Percentiles rank a stretch among this genome's conserved stretches.
These are phyloP conservation scores for Cladosporium austrohemisphaericum DNA, from an alignment of 2,329 filamentous ascomycete species.

Conservation along the genomic window DNA sequence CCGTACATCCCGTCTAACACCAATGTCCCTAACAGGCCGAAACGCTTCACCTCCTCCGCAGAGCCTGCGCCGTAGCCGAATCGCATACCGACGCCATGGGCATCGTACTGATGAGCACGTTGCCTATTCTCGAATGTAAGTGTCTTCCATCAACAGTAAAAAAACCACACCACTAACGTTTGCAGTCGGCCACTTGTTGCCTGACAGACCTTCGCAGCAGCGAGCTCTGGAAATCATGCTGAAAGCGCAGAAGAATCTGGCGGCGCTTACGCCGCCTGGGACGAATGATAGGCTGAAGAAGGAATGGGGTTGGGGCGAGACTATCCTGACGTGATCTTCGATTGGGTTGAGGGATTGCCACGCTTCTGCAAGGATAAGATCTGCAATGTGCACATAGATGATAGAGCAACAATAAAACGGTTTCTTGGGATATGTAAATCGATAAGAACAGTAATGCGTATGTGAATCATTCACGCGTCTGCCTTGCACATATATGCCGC, in stretches of 20 bases:
- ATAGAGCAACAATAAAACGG: too few relatives aligned
- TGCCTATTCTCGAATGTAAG: too few relatives aligned
- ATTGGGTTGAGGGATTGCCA: too few relatives aligned
- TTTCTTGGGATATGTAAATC: neutral
- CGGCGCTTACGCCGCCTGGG: neutral
- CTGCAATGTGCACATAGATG: too few relatives aligned
- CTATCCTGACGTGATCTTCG: too few relatives aligned
- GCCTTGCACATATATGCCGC: too few relatives aligned
- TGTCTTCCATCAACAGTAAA: too few relatives aligned
- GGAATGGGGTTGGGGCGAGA: neutral
- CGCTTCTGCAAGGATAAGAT: too few relatives aligned
- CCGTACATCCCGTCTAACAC: neutral
- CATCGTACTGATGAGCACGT: slow-evolving; percentile 1
- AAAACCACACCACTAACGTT: too few relatives aligned
- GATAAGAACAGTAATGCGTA: too few relatives aligned
- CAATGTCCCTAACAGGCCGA: neutral
- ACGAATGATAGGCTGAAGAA: neutral
- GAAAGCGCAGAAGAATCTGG: neutral
- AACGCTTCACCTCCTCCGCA: neutral
- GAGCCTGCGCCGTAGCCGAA: neutral
- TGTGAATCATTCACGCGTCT: too few relatives aligned
- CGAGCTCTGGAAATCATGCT: neutral
- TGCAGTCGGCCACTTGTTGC: neutral
- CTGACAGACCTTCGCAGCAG: neutral
- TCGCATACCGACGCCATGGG: neutral